Evolutionary conservation across 140 eudicot genomes (phyloP).

Genomic region (Senecio squalidus): DNA sequence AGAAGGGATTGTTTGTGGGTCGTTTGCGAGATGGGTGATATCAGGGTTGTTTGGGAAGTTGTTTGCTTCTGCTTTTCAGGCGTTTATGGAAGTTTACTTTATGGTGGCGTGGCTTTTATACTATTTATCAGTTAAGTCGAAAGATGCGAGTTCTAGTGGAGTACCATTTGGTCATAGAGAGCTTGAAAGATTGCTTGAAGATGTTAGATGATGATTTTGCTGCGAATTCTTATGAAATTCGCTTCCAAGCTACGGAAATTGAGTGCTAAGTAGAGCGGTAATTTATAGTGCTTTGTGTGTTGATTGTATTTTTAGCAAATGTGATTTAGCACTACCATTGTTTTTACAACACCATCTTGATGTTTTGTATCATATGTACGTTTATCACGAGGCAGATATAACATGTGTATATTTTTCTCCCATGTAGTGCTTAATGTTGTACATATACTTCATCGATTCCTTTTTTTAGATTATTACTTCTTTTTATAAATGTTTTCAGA

Average conservation of each 20-base stretch:
- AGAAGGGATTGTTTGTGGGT: constrained; percentile 75
- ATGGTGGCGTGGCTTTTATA: constrained; percentile 89
- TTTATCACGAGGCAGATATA: constrained; percentile 48
- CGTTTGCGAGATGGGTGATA: constrained; percentile 62
- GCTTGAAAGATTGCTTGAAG: constrained; percentile 71
- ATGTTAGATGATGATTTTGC: constrained; percentile 50
- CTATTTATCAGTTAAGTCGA: constrained; percentile 75
- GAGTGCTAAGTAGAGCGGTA: constrained; percentile 36
- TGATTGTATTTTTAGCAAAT: constrained; percentile 38
- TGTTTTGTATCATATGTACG: constrained; percentile 62
- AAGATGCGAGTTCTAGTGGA: constrained; percentile 66
- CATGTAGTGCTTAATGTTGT: constrained; percentile 12
- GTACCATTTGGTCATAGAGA: constrained; percentile 79
- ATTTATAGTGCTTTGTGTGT: constrained; percentile 48
- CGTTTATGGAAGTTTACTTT: constrained; percentile 82
- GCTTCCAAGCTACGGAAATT: constrained; percentile 25
- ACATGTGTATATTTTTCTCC: constrained; percentile 45
- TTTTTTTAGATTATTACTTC: constrained; percentile 6
- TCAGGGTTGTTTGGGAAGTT: constrained; percentile 57
- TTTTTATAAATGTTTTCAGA: neutral
- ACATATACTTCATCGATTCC: neutral
- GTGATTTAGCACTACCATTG: constrained; percentile 59
- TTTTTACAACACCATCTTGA: constrained; percentile 40
- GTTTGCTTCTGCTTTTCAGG: constrained; percentile 63
- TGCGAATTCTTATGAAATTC: constrained; percentile 17